Percentiles rank a stretch among this genome's conserved stretches.
phyloP scores from a whole-genome alignment of 805 yeast genomes.

The Martiniozyma abietophila region DNA sequence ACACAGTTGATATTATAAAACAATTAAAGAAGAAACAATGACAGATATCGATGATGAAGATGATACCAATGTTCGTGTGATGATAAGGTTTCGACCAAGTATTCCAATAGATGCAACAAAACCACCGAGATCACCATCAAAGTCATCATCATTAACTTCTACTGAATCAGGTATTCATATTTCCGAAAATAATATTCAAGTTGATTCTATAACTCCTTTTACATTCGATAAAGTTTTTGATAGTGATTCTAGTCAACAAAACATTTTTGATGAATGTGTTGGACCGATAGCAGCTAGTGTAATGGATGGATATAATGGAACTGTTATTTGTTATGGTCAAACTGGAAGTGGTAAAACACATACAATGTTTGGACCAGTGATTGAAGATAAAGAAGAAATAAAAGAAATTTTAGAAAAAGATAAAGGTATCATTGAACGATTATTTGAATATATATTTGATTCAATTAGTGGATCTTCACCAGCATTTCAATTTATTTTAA shows the following conservation, averaged over 20 bases:
- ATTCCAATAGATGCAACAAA: no score
- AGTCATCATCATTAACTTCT: no score
- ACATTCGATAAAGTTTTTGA: conserved; percentile 50
- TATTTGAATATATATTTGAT: conserved; percentile 33
- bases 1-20: no score
- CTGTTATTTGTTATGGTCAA: conserved; percentile 52
- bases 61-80: no score
- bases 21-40: no score
- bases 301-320: conserved; percentile 42
- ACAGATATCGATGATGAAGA: no score
- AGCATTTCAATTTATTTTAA: conserved; percentile 31
- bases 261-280: conserved; percentile 37
- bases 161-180: no score
- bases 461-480: conserved; percentile 31
- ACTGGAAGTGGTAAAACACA: conserved; percentile 56
- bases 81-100: no score
- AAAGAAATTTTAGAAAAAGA: conserved; percentile 18
- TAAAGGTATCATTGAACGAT: conserved; percentile 45
- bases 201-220: no score
- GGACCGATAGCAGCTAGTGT: conserved; percentile 40
- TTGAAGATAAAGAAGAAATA: not conserved
- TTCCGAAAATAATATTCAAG: no score
- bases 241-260: conserved; percentile 39
- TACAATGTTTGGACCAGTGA: conserved; percentile 46
- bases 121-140: no score